Evolutionary conservation across 768 basidiomycete species (phyloP).

Genomic region (Gymnopilus dilepis): DNA sequence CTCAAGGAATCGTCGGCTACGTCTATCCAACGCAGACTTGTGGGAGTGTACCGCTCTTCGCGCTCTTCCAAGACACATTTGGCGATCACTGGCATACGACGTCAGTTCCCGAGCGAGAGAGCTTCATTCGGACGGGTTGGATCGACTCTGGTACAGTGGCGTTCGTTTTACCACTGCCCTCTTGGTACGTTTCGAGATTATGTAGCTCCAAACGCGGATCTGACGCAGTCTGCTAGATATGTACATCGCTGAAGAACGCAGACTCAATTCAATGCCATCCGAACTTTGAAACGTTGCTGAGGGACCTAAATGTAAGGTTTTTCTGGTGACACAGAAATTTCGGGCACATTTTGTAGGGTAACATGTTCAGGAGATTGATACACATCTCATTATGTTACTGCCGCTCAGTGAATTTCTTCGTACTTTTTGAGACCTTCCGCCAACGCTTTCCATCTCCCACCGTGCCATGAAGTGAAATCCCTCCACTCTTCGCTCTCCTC

Average conservation of each 20-base stretch:
- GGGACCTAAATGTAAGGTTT: too few species aligned
- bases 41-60: neutral
- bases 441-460: constrained; percentile 43
- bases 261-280: too few species aligned
- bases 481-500: constrained; percentile 48
- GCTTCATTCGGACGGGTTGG: neutral
- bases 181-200: neutral
- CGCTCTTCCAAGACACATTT: neutral
- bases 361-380: too few species aligned
- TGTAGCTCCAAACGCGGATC: too few species aligned
- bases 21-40: neutral
- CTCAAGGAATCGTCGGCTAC: neutral
- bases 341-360: too few species aligned
- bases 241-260: too few species aligned
- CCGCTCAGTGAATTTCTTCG: constrained; percentile 24
- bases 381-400: too few species aligned
- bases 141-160: neutral
- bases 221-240: too few species aligned
- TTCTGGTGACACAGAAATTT: too few species aligned
- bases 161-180: neutral
- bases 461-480: constrained; percentile 42
- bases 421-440: constrained; percentile 37
- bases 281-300: too few species aligned
- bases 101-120: neutral
- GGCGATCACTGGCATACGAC: neutral